Evolutionary conservation across 305 asterid genomes (phyloP).

Genomic region (Fraxinus baroniana): DNA sequence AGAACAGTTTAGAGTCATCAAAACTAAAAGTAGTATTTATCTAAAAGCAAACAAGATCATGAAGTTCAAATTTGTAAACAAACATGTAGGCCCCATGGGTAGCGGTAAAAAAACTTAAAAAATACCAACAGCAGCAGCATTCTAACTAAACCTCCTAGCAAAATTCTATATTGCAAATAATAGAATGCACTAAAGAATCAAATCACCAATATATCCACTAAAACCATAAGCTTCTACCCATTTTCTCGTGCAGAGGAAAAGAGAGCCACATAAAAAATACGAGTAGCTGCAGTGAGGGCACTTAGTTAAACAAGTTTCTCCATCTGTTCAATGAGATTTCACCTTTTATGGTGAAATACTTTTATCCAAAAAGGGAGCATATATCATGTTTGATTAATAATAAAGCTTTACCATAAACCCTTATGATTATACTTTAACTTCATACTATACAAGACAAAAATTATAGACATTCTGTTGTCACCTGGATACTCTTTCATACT

Average conservation of each 20-base stretch:
- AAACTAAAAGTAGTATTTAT: neutral
- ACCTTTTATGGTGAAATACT: neutral
- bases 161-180: neutral
- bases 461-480: neutral
- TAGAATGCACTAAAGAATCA: neutral
- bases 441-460: neutral
- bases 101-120: neutral
- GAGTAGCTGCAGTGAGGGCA: neutral
- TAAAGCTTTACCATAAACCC: conserved; percentile 5
- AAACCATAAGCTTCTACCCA: neutral
- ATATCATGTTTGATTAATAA: neutral
- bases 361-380: conserved; percentile 12
- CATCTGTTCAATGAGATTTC: conserved; percentile 8
- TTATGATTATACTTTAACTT: neutral
- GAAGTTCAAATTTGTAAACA: neutral
- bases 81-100: neutral
- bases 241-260: neutral
- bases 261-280: neutral
- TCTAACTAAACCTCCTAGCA: neutral
- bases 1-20: neutral
- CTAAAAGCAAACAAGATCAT: neutral
- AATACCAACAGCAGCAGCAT: neutral
- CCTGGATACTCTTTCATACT: neutral
- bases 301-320: conserved; percentile 12
- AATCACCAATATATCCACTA: neutral